Evolutionary conservation across 768 basidiomycete species (phyloP), one percentile per base, ranked within the genome.

Genomic region (Boletellus emodensis): DNA sequence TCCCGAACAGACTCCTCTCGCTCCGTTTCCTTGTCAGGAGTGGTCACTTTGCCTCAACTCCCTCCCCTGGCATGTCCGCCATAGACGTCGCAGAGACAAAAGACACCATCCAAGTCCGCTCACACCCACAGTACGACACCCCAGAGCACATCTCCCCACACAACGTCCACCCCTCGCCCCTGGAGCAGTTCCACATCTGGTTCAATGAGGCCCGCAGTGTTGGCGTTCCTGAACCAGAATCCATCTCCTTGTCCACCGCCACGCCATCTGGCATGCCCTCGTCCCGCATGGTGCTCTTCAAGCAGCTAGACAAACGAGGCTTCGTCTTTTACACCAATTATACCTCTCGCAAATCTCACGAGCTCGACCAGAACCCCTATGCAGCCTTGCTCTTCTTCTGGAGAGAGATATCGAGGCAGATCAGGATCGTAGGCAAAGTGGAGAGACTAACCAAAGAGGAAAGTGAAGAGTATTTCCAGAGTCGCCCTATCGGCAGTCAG

Each of bases 251-350:
- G 46, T 85, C 87, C 44, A 92, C 91, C 45, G 80, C 82, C 10
- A 82, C 87, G 1, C 64, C 78, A 14, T 57, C 70, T 1, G 92
- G 89, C 33, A 79, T 94, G 55, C 95, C 95, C 22, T 92, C 90
- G 34, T 82, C 87, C 11, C 83, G 95, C 57, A 80, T 90, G 69
- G 94, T 97, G 48, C 83, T 97, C 52, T 82, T 98, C 63, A 96
- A 94, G 70, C 81, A 92, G 63, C 82, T 91, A 60, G 96, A 98
- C 73, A 62, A 76, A 28, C 82, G 75, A 48, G 96, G 96, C 44
- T 97, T 98, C 73, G 81, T 95, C 50, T 96, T 97, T 73, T 99
- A 81, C 78, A 98, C 95, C 30, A 99, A 99, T 71, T 98, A 98
- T 73, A 80, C 83, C 36, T 95, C 93, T 11, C 82, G 94, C 57